Evolutionary conservation across 192 early-diverging fungal species (phyloP).

Genomic region (Spinellus fusiger): DNA sequence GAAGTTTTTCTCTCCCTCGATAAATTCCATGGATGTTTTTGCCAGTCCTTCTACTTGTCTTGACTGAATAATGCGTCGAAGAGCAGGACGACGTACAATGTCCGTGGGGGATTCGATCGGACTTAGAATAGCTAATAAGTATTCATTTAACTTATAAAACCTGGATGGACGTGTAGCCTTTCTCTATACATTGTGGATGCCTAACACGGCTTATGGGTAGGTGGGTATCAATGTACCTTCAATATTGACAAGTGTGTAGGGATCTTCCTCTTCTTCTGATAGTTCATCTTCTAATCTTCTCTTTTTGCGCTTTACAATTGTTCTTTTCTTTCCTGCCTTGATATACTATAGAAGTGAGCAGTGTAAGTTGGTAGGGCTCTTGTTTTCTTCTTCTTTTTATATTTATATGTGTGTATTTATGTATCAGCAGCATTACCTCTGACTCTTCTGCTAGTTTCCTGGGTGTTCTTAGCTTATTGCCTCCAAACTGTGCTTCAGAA

Average conservation of each 20-base stretch:
- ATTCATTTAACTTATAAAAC: conserved; percentile 23
- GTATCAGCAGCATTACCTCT: too few relatives aligned
- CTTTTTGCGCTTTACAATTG: conserved; percentile 29
- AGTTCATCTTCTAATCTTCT: conserved; percentile 21
- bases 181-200: not conserved
- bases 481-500: conserved; percentile 33
- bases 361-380: conserved; percentile 16
- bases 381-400: conserved; percentile 14
- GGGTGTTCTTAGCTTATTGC: conserved; percentile 40
- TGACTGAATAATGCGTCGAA: conserved; percentile 47
- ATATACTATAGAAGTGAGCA: conserved; percentile 21
- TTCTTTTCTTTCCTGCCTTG: conserved; percentile 34
- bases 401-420: conserved; percentile 1
- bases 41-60: conserved; percentile 50
- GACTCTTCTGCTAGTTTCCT: conserved; percentile 26
- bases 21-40: conserved; percentile 50
- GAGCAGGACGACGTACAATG: conserved; percentile 38
- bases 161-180: conserved; percentile 3
- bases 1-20: conserved; percentile 58
- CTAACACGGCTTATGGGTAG: not conserved
- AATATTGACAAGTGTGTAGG: conserved; percentile 59
- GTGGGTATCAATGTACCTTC: conserved; percentile 32
- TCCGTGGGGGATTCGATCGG: conserved; percentile 52
- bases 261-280: conserved; percentile 49
- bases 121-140: conserved; percentile 42